Evolutionary conservation across 331 rosid species (phyloP).

Genomic region (Acacia pycnantha): DNA sequence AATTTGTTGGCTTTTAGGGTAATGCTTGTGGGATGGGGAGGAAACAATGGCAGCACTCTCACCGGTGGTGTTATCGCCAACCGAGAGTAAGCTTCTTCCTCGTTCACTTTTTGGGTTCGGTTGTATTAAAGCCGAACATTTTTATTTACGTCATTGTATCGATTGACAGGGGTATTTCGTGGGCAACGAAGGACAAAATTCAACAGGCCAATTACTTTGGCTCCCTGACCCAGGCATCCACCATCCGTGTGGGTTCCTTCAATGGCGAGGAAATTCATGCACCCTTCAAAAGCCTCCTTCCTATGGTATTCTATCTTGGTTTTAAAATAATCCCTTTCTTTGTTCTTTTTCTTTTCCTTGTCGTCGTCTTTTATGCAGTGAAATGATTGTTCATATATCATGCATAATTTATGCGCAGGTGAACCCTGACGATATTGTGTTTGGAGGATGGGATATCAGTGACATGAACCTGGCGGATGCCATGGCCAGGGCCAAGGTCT

Average conservation of each 20-base stretch:
- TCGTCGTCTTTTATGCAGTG: neutral
- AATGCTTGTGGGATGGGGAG: conserved; percentile 98
- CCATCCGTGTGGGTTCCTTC: conserved; percentile 87
- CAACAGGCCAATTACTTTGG: conserved; percentile 92
- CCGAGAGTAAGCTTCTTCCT: conserved; percentile 61
- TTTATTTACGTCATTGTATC: no score
- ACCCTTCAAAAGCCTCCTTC: conserved; percentile 91
- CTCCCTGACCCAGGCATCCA: conserved; percentile 88
- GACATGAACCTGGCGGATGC: conserved; percentile 92
- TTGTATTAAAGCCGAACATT: neutral
- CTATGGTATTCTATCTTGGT: conserved; percentile 55
- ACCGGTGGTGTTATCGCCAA: conserved; percentile 92
- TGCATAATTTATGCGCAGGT: conserved; percentile 47
- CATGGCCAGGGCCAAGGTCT: conserved; percentile 88
- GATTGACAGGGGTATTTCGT: conserved; percentile 73
- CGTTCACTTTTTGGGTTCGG: neutral
- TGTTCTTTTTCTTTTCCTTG: neutral
- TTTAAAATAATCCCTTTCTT: neutral
- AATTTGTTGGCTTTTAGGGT: conserved; percentile 45
- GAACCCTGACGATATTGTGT: conserved; percentile 89
- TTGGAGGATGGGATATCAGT: conserved; percentile 98
- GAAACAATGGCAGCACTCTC: conserved; percentile 91
- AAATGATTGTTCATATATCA: neutral
- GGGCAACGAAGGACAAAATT: conserved; percentile 94
- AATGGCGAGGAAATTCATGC: conserved; percentile 90